Evolutionary conservation across 257 asterid species (phyloP), one percentile per base, ranked within the genome.

Genomic region (Solanum commersonii): DNA sequence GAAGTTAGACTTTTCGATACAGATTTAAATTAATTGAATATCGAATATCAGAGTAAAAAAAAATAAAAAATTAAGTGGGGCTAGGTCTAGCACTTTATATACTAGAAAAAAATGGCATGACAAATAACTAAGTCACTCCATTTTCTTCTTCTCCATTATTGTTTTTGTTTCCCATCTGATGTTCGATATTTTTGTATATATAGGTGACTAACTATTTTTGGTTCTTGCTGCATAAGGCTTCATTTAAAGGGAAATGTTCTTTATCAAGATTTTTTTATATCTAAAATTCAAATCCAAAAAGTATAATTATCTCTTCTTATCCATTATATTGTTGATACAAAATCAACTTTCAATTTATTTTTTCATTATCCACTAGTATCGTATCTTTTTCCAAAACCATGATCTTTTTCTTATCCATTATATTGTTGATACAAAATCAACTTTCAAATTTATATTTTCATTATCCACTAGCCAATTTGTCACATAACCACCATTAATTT

Each of bases 191-290:
- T 2, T 18, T 6, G 0, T 52, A 16, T 52, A 52, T 16, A 52
- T 0, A 0, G 9, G 23, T 1, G 10, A 18, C 1, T 16, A 2
- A 52, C 10, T 52, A 52, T 2, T 52, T 52, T 18, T 0, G 4
- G 8, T 52, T 52, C 10, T 2, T 3, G n/a, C 4, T 18, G 0
- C 4, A 52, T 52, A 52, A 18, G 63, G 3, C 10, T 7, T 52
- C 10, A 18, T 52, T 52, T 2, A 6, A 52, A 52, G 4, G 4
- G 3, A 16, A 52, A 52, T 6, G 22, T 18, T 18, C 9, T 52
- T 0, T 2, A 52, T 52, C 9, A 52, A 52, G 9, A 52, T 12
- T 44, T 44, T 44, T 52, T 52, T 6, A 52, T 52, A 52, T 52
- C 23, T 52, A 52, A 18, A 52, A 52, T 3, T 18, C 8, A 4